Base-by-base conservation (phyloP, 306 rosid species). In the Urtica urens region DNA sequence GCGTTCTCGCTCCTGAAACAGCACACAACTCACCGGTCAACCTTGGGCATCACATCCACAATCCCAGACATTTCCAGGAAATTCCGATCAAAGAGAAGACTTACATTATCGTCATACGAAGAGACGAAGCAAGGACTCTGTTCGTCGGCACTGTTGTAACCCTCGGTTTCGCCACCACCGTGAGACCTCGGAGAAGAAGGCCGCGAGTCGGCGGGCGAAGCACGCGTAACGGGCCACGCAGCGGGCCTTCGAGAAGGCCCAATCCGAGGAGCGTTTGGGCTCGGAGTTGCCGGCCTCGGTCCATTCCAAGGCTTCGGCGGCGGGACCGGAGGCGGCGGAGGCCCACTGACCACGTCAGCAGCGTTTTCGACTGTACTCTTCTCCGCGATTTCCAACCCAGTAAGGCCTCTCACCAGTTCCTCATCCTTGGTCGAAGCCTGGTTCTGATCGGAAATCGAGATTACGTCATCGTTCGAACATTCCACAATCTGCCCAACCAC, bases 311-410 rank as follows among this genome's bases (percentile, higher is more conserved):
- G 81, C 64, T 68, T 85, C 0, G 82, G 82, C 8, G 99, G 97
- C 20, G 95, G 97, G 66, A 78, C 87, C 18, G 95, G 97, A 28
- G 97, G 97, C 0, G 95, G 95, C 0, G 95, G 95, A 5, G 99
- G 95, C 0, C 46, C 72, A 50, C 60, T 78, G 42, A 41, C 39
- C 15, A 46, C 46, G 26, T 58, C 74, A 62, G 66, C 84, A 35
- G n/a, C n/a, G n/a, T 29, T 50, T 17, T 74, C 85, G 38, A 56
- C 46, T 15, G 40, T 44, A 10, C 30, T 14, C 46, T 61, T 77
- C 16, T 82, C 85, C 2, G 47, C 61, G 64, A 60, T 64, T 37
- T 55, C 64, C 47, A 64, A 20, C 30, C 67, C 73, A 45, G 62
- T 61, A 51, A 53, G 43, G 22, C 60, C 72, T 29, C 33, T 67